Conservation (phyloP, 2,329 filamentous ascomycete genomes). For the Colletotrichum spaethianum region DNA sequence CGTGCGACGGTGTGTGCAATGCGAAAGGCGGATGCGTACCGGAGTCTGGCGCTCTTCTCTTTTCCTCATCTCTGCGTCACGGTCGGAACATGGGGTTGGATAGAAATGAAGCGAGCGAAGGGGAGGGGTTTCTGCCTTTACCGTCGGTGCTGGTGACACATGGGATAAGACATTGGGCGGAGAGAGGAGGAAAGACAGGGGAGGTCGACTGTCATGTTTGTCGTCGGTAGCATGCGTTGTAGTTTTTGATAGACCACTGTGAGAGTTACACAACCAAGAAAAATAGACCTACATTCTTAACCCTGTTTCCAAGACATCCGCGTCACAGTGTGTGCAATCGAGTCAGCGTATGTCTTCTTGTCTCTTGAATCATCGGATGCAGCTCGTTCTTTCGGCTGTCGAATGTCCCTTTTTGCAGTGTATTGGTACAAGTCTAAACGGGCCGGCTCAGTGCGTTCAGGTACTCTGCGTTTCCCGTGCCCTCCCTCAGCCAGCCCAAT, state of each 20-base stretch:
- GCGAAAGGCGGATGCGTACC: constrained; percentile 32
- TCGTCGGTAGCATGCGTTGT: constrained; percentile 22
- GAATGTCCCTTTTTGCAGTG: constrained; percentile 34
- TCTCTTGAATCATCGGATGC: constrained; percentile 25
- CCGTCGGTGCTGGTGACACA: not conserved
- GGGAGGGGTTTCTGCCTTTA: not conserved
- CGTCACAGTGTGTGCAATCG: not conserved
- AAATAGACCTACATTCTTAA: constrained; percentile 15
- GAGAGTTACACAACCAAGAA: constrained; percentile 37
- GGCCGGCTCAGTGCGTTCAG: constrained; percentile 25
- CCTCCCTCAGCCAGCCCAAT: constrained; percentile 6
- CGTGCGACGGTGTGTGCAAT: constrained; percentile 9
- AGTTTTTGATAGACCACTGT: constrained; percentile 34
- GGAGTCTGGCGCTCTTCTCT: constrained; percentile 37
- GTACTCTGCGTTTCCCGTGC: constrained; percentile 22
- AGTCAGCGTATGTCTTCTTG: not conserved
- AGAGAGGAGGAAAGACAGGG: not conserved
- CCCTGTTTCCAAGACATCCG: not conserved
- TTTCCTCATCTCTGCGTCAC: constrained; percentile 16
- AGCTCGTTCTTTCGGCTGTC: constrained; percentile 34
- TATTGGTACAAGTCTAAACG: constrained; percentile 41
- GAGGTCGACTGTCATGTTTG: constrained; percentile 6
- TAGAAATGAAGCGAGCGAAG: constrained; percentile 6
- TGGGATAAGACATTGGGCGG: constrained; percentile 11
- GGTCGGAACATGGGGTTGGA: constrained; percentile 10